These are phyloP conservation scores for Penicillium sp. DNA, from an alignment of 2,329 filamentous ascomycete species.

Conservation along the genomic window DNA sequence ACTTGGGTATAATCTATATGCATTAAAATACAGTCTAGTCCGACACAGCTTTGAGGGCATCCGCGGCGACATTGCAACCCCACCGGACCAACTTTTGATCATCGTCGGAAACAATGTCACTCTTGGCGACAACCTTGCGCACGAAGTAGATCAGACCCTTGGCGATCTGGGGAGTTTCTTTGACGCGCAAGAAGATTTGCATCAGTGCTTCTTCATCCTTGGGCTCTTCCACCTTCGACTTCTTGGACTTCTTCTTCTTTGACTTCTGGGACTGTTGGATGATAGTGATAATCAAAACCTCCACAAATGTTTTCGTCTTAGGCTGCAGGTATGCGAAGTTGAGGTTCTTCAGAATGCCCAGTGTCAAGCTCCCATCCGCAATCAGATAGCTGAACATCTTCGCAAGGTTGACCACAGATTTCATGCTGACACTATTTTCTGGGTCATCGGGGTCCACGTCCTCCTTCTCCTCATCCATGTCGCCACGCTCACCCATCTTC, in stretches of 20 bases:
- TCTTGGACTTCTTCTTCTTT: constrained; percentile 26
- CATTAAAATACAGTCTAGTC: constrained; percentile 16
- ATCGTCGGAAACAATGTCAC: constrained; percentile 54
- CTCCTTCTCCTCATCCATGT: constrained; percentile 63
- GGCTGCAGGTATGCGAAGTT: constrained; percentile 76
- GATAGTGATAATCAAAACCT: constrained; percentile 75
- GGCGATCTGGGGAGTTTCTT: constrained; percentile 67
- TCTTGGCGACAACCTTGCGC: constrained; percentile 70
- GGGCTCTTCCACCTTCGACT: constrained; percentile 22
- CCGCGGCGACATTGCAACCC: constrained; percentile 45
- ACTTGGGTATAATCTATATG: constrained; percentile 9
- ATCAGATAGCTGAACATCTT: constrained; percentile 67
- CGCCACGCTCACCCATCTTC: constrained; percentile 72
- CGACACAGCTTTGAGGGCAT: constrained; percentile 42
- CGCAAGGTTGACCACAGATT: constrained; percentile 67
- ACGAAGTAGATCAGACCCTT: constrained; percentile 79
- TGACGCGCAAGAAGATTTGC: constrained; percentile 66
- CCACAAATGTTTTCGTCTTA: constrained; percentile 76
- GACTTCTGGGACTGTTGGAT: constrained; percentile 66
- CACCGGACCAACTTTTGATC: constrained; percentile 55
- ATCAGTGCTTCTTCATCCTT: constrained; percentile 60
- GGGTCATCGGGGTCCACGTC: constrained; percentile 56
- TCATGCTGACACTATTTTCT: constrained; percentile 52
- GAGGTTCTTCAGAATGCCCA: constrained; percentile 63
- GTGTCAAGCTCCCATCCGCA: constrained; percentile 57